These are phyloP conservation scores for Albugo laibachii DNA, from an alignment of 352 stramenopile species.

Conservation along the genomic window DNA sequence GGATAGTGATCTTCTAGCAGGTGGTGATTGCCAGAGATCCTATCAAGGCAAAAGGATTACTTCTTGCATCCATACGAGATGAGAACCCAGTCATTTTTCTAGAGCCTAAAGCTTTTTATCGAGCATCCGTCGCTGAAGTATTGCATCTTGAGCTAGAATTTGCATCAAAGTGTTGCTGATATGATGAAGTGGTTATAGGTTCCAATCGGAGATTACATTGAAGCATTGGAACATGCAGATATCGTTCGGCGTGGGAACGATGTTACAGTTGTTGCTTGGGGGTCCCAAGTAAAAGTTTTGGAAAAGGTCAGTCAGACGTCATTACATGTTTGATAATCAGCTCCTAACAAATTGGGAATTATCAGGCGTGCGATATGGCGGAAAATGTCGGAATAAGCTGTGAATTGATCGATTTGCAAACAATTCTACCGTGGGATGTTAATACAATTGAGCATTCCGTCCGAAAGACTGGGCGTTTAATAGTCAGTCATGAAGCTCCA, in stretches of 20 bases:
- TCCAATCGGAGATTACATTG: conserved; percentile 86
- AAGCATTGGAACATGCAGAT: conserved; percentile 87
- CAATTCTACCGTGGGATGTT: conserved; percentile 94
- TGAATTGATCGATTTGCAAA: conserved; percentile 96
- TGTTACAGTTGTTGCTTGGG: conserved; percentile 92
- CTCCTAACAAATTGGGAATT: neutral
- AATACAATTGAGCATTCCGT: conserved; percentile 89
- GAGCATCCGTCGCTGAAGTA: conserved; percentile 86
- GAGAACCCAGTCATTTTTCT: conserved; percentile 96
- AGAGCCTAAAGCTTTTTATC: conserved; percentile 97
- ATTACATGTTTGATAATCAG: neutral
- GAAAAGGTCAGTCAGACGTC: conserved; percentile 15
- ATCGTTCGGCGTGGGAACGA: conserved; percentile 84
- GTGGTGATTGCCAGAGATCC: conserved; percentile 92
- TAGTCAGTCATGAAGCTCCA: conserved; percentile 94
- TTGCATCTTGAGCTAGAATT: neutral
- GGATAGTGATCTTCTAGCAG: neutral
- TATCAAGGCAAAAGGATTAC: conserved; percentile 88
- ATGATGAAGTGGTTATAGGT: conserved; percentile 21
- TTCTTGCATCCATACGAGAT: conserved; percentile 90
- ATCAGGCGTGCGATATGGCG: conserved; percentile 60
- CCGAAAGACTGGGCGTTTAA: conserved; percentile 91
- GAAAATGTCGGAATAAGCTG: conserved; percentile 86
- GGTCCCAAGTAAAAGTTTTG: conserved; percentile 78
- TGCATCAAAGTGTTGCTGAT: neutral